Base-by-base conservation (phyloP, 345 rosid genomes). In the Diplotaxis tenuifolia region DNA sequence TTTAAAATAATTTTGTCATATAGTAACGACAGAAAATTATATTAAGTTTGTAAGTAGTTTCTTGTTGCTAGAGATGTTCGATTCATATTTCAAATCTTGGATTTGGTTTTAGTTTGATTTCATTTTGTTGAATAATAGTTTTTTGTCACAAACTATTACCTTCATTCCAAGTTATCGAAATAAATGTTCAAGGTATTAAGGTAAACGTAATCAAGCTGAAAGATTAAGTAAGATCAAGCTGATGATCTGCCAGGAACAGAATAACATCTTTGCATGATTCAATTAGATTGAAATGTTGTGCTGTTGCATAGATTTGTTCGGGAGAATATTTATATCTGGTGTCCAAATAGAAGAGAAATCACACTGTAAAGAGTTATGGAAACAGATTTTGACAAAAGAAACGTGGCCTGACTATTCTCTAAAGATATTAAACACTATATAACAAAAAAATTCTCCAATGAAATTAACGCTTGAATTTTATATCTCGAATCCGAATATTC, bases 381-480 rank as follows among this genome's bases (percentile, higher is more conserved):
- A 45, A 59, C 67, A 71, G 6, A 4, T 5, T 29, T 60, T 70
- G 74, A 60, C 32, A 50, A 50, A 49, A 16, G 4, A 47, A 15
- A 47, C 20, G n/a, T 36, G 49, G 50, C 5, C 52, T 21, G 25
- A 32, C 34, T 21, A 19, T 18, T 6, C 56, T 36, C 20, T 62
- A 54, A 64, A 64, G n/a, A 40, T 40, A 45, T 40, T 6, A 47
- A 7, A 7, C 54, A 49, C 54, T 49, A 14, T 27, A 56, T 25
- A 28, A 7, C 34, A 56, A 14, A 25, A 25, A 14, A 6, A 12
- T 14, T 23, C 20, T 47, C 61, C 6, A 67, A 32, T 49, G 49
- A 60, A 18, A 34, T 21, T 49, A 54, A 67, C 45, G 2, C 18
- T 18, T n/a, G 19, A 67, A 4, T 40, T 40, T 11, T 15, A n/a